Percentiles rank a stretch among this genome's conserved stretches.
These are phyloP conservation scores for Trypanosoma cruzi DNA, from an alignment of 208 protist species.

Conservation along the genomic window DNA sequence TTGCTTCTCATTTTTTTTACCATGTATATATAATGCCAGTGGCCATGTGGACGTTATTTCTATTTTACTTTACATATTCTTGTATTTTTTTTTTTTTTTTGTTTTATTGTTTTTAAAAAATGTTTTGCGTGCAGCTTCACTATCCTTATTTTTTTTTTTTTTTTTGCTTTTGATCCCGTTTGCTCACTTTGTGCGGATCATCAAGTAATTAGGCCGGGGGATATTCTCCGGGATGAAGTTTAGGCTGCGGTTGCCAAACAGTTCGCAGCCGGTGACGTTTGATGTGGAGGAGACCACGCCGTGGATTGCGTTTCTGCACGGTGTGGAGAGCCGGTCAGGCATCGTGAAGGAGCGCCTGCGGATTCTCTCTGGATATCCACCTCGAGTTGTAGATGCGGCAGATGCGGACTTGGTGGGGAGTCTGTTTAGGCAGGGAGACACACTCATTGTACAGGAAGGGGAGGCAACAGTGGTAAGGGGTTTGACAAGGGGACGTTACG, in stretches of 20 bases:
- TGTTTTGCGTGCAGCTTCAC: background rate
- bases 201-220: background rate
- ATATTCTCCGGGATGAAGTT: constrained; percentile 41
- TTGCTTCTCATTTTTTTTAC: background rate
- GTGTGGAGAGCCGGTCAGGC: constrained; percentile 37
- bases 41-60: no score
- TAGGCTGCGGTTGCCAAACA: constrained; percentile 69
- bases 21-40: background rate
- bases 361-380: constrained; percentile 80
- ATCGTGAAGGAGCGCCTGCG: constrained; percentile 44
- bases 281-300: constrained; percentile 41
- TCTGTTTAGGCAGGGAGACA: constrained; percentile 56
- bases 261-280: constrained; percentile 37
- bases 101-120: background rate
- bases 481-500: constrained; percentile 65
- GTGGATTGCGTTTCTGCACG: constrained; percentile 39
- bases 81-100: background rate
- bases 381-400: constrained; percentile 55
- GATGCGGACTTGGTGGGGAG: constrained; percentile 33
- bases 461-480: constrained; percentile 61
- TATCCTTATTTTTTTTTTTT: background rate
- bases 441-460: constrained; percentile 83
- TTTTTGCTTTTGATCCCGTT: no score
- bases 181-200: background rate
- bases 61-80: no score